phyloP scores from a whole-genome alignment of 106 monocot species.

The Alisma plantagoaquatica region DNA sequence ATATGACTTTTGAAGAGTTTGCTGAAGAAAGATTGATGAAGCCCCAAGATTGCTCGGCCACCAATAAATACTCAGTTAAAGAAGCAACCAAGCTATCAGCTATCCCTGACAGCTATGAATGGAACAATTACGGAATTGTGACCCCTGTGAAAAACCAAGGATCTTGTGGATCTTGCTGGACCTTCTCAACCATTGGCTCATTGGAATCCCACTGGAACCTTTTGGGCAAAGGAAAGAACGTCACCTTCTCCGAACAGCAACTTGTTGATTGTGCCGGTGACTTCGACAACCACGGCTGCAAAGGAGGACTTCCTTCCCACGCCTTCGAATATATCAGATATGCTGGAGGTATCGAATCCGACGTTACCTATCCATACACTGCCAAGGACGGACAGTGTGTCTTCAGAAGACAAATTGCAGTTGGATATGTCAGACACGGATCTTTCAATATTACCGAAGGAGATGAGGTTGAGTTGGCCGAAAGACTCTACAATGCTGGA shows the following conservation, averaged over 20 bases:
- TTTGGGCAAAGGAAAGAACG: constrained; percentile 32
- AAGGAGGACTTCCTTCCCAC: not conserved
- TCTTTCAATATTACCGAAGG: not conserved
- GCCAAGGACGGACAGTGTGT: not conserved
- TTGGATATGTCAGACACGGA: not conserved
- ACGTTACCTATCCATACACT: not conserved
- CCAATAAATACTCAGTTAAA: no score
- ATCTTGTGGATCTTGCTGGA: constrained; percentile 82
- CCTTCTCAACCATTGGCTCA: constrained; percentile 23
- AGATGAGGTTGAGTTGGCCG: not conserved
- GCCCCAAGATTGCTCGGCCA: constrained; percentile 84
- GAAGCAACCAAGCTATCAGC: no score
- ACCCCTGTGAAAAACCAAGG: constrained; percentile 84
- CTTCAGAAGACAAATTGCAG: not conserved
- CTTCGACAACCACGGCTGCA: constrained; percentile 1
- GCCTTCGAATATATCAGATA: not conserved
- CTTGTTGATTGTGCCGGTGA: not conserved
- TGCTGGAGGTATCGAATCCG: not conserved
- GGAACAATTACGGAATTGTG: constrained; percentile 76
- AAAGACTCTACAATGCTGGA: not conserved
- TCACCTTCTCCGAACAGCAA: not conserved
- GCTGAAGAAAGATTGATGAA: constrained; percentile 37
- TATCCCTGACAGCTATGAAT: constrained; percentile 81
- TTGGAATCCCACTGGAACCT: constrained; percentile 59
- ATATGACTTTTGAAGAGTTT: constrained; percentile 88